Percentiles rank a stretch among this genome's conserved stretches.
These are phyloP conservation scores for Colletotrichum nymphaeae DNA, from an alignment of 2,329 filamentous ascomycete species.

Conservation along the genomic window DNA sequence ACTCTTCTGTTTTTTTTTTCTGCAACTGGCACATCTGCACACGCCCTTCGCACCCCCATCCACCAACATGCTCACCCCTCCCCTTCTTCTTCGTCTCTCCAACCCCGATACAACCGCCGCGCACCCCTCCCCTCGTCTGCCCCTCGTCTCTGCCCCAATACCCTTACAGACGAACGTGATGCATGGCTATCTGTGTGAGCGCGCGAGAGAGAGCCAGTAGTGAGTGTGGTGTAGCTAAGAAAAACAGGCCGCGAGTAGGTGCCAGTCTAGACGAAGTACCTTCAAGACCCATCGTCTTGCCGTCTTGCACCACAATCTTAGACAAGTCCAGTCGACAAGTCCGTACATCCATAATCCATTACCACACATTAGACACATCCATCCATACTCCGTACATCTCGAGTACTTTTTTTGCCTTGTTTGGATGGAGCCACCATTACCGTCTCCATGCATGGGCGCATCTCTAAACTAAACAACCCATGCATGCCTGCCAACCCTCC, in stretches of 20 bases:
- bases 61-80: neutral
- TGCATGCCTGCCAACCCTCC: conserved; percentile 25
- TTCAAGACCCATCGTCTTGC: conserved; percentile 30
- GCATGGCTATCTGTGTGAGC: conserved; percentile 16
- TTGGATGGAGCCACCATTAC: conserved; percentile 29
- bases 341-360: conserved; percentile 34
- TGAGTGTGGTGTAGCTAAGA: conserved; percentile 26
- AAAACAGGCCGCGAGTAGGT: conserved; percentile 28
- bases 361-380: conserved; percentile 23
- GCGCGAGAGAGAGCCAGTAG: neutral
- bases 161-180: conserved; percentile 33
- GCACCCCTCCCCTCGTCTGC: conserved; percentile 19
- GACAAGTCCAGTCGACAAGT: conserved; percentile 14
- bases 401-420: conserved; percentile 30
- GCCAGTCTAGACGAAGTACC: conserved; percentile 28
- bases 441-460: conserved; percentile 35
- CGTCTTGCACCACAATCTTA: conserved; percentile 31
- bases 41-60: conserved; percentile 10
- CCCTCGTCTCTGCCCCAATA: conserved; percentile 20
- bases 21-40: conserved; percentile 14
- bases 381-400: conserved; percentile 16
- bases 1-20: neutral
- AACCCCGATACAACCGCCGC: conserved; percentile 35
- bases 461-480: conserved; percentile 30
- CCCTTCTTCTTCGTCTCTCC: neutral